Percentiles rank a stretch among this genome's conserved stretches.
Evolutionary conservation across 257 asterid genomes (phyloP).

Genomic region (Craterostigma plantagineum): DNA sequence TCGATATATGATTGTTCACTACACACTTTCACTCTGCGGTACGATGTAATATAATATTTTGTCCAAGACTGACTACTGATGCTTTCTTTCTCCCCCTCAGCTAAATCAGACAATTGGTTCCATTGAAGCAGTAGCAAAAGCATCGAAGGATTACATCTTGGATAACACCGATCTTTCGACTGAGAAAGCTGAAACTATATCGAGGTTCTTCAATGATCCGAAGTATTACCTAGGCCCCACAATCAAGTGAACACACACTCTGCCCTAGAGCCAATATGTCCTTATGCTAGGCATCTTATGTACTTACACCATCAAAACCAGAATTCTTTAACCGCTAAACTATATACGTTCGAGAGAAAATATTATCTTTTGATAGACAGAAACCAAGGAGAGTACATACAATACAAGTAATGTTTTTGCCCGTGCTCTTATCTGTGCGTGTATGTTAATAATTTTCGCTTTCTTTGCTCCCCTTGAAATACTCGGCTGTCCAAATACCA

Average conservation of each 20-base stretch:
- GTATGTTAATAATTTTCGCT: no score
- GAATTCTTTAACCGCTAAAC: no score
- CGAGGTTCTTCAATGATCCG: slow-evolving; percentile 71
- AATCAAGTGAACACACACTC: slow-evolving; percentile 26
- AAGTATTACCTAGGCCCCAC: slow-evolving; percentile 68
- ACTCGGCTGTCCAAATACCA: no score
- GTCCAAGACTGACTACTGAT: slow-evolving; percentile 47
- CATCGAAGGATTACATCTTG: slow-evolving; percentile 64
- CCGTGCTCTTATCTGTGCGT: no score
- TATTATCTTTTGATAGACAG: no score
- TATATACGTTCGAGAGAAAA: no score
- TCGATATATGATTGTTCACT: background rate
- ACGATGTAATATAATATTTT: background rate
- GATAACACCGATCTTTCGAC: slow-evolving; percentile 85
- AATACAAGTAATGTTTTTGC: no score
- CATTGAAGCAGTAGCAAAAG: slow-evolving; percentile 78
- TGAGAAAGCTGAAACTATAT: slow-evolving; percentile 59
- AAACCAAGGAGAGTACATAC: no score
- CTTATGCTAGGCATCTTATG: no score
- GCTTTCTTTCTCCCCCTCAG: slow-evolving; percentile 33
- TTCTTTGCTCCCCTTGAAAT: no score
- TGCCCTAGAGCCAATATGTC: no score
- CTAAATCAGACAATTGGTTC: slow-evolving; percentile 87
- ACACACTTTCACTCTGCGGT: background rate
- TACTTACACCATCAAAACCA: no score